phyloP scores from a whole-genome alignment of 768 basidiomycete species.

The Leccinum uliginosum region DNA sequence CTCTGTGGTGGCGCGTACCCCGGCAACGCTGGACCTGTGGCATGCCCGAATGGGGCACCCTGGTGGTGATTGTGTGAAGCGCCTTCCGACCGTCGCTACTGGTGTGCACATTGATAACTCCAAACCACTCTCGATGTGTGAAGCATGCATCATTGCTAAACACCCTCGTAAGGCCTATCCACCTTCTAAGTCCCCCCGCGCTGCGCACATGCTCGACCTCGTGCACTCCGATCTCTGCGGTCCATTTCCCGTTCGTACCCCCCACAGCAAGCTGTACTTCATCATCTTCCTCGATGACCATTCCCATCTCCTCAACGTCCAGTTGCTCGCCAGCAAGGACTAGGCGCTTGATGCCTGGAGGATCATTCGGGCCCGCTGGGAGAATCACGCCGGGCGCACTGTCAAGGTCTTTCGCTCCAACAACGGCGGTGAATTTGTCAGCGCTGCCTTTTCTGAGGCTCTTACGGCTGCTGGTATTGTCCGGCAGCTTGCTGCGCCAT shows the following conservation, averaged over 20 bases:
- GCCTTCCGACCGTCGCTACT: accelerated
- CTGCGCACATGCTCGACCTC: constrained; percentile 11
- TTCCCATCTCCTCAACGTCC: neutral
- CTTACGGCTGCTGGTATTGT: constrained; percentile 14
- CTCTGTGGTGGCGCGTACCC: too few species aligned
- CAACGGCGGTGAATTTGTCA: constrained; percentile 5
- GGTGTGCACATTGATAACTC: neutral
- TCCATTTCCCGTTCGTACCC: constrained; percentile 17
- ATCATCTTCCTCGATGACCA: constrained; percentile 15
- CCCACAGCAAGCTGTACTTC: constrained; percentile 15
- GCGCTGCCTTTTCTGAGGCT: neutral
- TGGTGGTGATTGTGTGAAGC: neutral
- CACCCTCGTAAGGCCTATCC: neutral
- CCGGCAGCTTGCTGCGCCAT: constrained; percentile 22
- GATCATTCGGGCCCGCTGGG: neutral
- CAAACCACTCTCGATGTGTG: neutral
- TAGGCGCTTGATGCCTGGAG: neutral
- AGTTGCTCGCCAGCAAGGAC: neutral
- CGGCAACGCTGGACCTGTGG: neutral
- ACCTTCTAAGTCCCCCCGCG: neutral
- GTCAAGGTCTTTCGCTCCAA: neutral
- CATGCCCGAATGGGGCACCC: neutral
- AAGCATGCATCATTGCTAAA: constrained; percentile 4
- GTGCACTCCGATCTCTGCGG: constrained; percentile 26
- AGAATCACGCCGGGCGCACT: neutral